phyloP scores from a whole-genome alignment of 2,329 filamentous ascomycete species.

The Pezicula neosporulosa region DNA sequence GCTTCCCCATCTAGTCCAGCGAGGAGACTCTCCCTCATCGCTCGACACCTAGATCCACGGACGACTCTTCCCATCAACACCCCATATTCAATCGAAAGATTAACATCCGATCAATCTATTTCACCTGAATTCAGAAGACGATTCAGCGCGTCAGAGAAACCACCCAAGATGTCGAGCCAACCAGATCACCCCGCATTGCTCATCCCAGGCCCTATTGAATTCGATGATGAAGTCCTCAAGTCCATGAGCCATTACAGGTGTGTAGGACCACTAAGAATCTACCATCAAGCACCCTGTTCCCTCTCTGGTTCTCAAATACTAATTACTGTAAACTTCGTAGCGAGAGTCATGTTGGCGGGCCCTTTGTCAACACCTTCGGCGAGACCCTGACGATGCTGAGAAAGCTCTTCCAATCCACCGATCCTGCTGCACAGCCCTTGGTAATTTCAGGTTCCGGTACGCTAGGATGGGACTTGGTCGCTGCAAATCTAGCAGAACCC shows the following conservation, averaged over 20 bases:
- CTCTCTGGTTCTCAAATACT: slow-evolving; percentile 6
- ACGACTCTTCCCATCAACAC: slow-evolving; percentile 28
- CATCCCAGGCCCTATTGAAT: slow-evolving; percentile 97
- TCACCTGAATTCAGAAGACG: slow-evolving; percentile 6
- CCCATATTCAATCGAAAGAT: slow-evolving; percentile 21
- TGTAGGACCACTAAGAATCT: slow-evolving; percentile 18
- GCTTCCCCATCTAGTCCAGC: slow-evolving; percentile 12
- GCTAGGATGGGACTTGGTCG: slow-evolving; percentile 92
- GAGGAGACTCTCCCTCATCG: slow-evolving; percentile 32
- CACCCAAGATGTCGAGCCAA: slow-evolving; percentile 54
- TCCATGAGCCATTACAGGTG: slow-evolving; percentile 95
- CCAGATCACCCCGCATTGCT: slow-evolving; percentile 70
- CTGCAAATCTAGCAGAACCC: slow-evolving; percentile 86
- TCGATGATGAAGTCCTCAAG: slow-evolving; percentile 92
- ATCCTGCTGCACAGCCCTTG: slow-evolving; percentile 82
- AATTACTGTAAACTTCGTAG: slow-evolving; percentile 39
- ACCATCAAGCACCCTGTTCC: background rate
- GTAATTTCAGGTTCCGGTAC: slow-evolving; percentile 93
- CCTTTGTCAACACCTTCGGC: slow-evolving; percentile 87
- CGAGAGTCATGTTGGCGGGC: slow-evolving; percentile 88
- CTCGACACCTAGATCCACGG: slow-evolving; percentile 32
- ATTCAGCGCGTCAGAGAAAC: slow-evolving; percentile 12
- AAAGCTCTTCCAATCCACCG: slow-evolving; percentile 89
- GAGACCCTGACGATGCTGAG: slow-evolving; percentile 85
- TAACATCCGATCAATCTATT: slow-evolving; percentile 18